Percentiles rank a stretch among this genome's conserved stretches.
Evolutionary conservation across 306 rosid genomes (phyloP).

Genomic region (apple (Malus domestica)): DNA sequence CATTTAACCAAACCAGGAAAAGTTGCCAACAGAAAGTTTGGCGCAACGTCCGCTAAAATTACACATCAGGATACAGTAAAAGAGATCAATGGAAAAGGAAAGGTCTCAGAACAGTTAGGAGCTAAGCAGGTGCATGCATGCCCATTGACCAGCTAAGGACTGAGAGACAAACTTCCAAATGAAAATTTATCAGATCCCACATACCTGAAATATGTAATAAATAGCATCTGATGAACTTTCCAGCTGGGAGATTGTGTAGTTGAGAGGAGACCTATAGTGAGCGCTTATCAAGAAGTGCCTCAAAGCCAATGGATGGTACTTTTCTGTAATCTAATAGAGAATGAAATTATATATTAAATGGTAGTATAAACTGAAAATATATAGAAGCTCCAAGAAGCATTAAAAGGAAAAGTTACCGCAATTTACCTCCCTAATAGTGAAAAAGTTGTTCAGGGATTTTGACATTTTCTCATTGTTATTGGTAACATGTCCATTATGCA

Average conservation of each 20-base stretch:
- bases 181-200: background rate
- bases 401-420: background rate
- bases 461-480: slow-evolving; percentile 92
- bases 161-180: background rate
- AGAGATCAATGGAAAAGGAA: background rate
- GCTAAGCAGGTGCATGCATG: background rate
- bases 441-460: slow-evolving; percentile 86
- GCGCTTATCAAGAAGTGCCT: slow-evolving; percentile 80
- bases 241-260: slow-evolving; percentile 62
- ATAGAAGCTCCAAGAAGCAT: slow-evolving; percentile 5
- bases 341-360: slow-evolving; percentile 1
- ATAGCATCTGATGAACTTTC: slow-evolving; percentile 81
- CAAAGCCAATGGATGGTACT: slow-evolving; percentile 82
- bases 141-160: background rate
- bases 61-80: background rate
- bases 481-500: slow-evolving; percentile 97
- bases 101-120: background rate
- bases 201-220: slow-evolving; percentile 79
- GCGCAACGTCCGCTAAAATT: background rate
- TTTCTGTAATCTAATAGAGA: slow-evolving; percentile 58
- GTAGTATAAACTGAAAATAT: slow-evolving; percentile 11
- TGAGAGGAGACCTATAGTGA: slow-evolving; percentile 80
- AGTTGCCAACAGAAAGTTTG: background rate
- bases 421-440: slow-evolving; percentile 89
- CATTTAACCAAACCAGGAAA: background rate